These are phyloP conservation scores for Eucalyptus lansdowneana DNA, from an alignment of 345 rosid species.

Conservation along the genomic window DNA sequence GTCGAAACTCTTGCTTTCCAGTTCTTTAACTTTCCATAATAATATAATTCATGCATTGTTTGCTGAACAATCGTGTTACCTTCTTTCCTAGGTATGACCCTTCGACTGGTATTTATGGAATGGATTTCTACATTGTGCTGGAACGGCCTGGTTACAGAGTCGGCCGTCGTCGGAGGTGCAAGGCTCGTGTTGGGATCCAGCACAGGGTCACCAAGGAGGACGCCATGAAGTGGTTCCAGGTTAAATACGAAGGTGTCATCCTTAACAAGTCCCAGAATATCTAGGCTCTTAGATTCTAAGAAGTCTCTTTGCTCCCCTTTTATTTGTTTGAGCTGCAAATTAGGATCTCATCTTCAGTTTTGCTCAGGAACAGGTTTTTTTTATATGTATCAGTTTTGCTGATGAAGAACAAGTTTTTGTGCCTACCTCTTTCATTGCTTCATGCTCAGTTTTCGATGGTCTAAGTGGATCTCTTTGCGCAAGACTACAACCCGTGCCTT, in stretches of 20 bases:
- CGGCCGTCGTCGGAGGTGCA: slow-evolving; percentile 55
- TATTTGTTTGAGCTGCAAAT: not conserved
- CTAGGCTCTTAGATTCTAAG: not conserved
- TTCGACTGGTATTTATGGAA: slow-evolving; percentile 62
- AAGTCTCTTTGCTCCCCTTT: not conserved
- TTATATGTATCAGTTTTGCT: not conserved
- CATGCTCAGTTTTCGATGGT: not conserved
- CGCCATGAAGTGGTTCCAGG: slow-evolving; percentile 74
- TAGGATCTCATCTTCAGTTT: not conserved
- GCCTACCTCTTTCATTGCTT: not conserved
- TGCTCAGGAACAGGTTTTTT: not conserved
- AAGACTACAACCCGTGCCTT: not conserved
- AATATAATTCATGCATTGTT: not conserved
- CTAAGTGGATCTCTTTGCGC: not conserved
- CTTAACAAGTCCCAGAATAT: slow-evolving; percentile 47
- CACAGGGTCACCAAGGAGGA: slow-evolving; percentile 70
- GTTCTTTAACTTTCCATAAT: not conserved
- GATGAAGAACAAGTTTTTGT: not conserved
- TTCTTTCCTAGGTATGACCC: slow-evolving; percentile 40
- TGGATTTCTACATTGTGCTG: slow-evolving; percentile 57
- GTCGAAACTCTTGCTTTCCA: not conserved
- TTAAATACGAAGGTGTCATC: slow-evolving; percentile 69
- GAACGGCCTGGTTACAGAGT: slow-evolving; percentile 69
- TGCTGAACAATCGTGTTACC: not conserved
- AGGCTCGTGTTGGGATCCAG: slow-evolving; percentile 58